Evolutionary conservation across 805 yeast genomes (phyloP), one percentile per base, ranked within the genome.

Genomic region (Wickerhamiella sergipiensis): DNA sequence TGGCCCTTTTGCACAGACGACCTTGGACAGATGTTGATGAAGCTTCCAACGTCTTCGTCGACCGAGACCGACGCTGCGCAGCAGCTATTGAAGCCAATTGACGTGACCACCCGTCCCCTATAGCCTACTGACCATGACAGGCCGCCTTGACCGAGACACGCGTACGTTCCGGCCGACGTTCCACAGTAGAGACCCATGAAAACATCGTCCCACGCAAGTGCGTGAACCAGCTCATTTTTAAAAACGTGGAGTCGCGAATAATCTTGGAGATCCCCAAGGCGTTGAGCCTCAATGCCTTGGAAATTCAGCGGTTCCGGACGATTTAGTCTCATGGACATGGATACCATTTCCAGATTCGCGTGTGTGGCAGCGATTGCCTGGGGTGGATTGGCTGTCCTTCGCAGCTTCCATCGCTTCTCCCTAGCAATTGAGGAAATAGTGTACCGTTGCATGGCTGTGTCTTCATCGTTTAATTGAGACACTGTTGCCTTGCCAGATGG

Each of bases 391-490:
- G 10, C 6, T 9, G 47, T 19, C 4, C 45, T 18, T 2, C 58
- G 47, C 19, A 19, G 36, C 8, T 13, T 21, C 24, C 5, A 5
- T 10, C 56, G 47, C 18, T 29, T 50, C 6, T 21, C 13, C 12
- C 10, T 40, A 7, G 56, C 56, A 24, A 56, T 10, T 1, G 53
- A 52, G 18, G 59, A 50, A 2, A 50, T 46, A 6, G 57, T 54
- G 50, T 54, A 56, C 5, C 36, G 12, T 13, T 45, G 21, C 39
- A 45, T 45, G 4, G 13, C 17, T 6, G 46, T 43, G 8, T 7
- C 13, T 17, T 45, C 47, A 18, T 29, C 17, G 22, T 21, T 31
- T n/a, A 13, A 26, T 47, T 47, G 49, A 12, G 31, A 21, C 10
- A 29, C 45, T 5, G 51, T 33, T 8, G 52, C 49, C 2, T 22